Conservation (phyloP, 176 grass and related monocot species). For the Triticum urartu region DNA sequence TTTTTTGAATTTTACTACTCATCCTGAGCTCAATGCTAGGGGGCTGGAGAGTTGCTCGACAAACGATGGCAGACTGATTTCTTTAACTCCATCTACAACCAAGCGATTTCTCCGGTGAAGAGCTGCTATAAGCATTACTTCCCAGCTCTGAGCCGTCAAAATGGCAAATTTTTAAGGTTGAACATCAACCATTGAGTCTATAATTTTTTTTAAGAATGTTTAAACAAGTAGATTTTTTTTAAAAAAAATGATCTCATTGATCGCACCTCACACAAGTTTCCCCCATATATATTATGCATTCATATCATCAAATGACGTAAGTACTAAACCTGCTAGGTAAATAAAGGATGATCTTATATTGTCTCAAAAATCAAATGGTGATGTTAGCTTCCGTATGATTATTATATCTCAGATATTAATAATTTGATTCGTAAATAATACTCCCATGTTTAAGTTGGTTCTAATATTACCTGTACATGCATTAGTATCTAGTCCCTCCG, state of each 20-base stretch:
- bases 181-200: no score
- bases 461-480: not conserved
- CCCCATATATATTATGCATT: not conserved
- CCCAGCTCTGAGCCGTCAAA: not conserved
- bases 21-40: not conserved
- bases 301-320: not conserved
- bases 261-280: not conserved
- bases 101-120: slow-evolving; percentile 53
- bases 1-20: no score
- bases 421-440: not conserved
- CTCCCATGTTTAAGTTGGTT: not conserved
- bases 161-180: no score
- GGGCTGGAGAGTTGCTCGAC: slow-evolving; percentile 40
- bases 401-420: not conserved
- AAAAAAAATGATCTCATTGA: not conserved
- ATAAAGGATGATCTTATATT: not conserved
- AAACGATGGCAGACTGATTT: slow-evolving; percentile 31
- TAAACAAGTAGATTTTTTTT: no score
- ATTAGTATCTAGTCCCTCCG: not conserved
- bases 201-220: no score
- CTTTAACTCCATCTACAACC: slow-evolving; percentile 45
- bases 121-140: slow-evolving; percentile 49
- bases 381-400: not conserved
- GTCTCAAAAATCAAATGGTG: slow-evolving; percentile 3
- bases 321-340: not conserved